Percentiles rank a stretch among this genome's conserved stretches.
Evolutionary conservation across 1,284 basidiomycete genomes (phyloP).

Genomic region (Bjerkandera adusta): DNA sequence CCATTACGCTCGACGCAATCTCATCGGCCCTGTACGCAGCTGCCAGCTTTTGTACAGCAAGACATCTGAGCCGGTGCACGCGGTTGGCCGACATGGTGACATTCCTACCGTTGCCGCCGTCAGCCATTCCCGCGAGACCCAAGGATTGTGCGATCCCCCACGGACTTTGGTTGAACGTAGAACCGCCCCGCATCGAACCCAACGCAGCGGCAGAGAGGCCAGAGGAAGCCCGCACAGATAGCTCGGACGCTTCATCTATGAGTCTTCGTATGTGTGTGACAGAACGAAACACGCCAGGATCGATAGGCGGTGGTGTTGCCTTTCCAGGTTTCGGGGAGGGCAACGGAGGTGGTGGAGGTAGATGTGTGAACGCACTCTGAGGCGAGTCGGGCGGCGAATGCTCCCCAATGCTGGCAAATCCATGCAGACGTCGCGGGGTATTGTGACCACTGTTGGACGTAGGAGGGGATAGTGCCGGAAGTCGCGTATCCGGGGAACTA

Average conservation of each 20-base stretch:
- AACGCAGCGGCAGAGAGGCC: slow-evolving; percentile 72
- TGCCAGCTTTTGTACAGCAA: slow-evolving; percentile 81
- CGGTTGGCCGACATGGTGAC: slow-evolving; percentile 80
- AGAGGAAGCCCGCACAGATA: slow-evolving; percentile 78
- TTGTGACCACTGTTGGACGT: slow-evolving; percentile 27
- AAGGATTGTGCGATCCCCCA: slow-evolving; percentile 62
- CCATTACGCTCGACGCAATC: slow-evolving; percentile 84
- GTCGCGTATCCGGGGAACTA: slow-evolving; percentile 43
- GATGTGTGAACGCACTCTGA: slow-evolving; percentile 33
- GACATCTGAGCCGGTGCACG: slow-evolving; percentile 68
- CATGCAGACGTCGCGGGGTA: slow-evolving; percentile 33
- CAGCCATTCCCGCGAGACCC: slow-evolving; percentile 53
- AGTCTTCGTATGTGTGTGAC: slow-evolving; percentile 70
- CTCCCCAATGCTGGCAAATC: slow-evolving; percentile 44
- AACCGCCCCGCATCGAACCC: slow-evolving; percentile 51
- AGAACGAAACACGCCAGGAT: slow-evolving; percentile 77
- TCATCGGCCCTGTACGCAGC: slow-evolving; percentile 80
- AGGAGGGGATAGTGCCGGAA: slow-evolving; percentile 26
- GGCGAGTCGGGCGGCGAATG: slow-evolving; percentile 56
- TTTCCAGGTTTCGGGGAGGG: slow-evolving; percentile 56
- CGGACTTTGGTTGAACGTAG: slow-evolving; percentile 36
- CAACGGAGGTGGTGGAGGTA: slow-evolving; percentile 45
- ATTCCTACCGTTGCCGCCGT: slow-evolving; percentile 57
- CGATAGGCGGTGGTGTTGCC: slow-evolving; percentile 75
- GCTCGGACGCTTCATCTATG: slow-evolving; percentile 81